Evolutionary conservation across 345 rosid genomes (phyloP).

Genomic region (Dimocarpus longan): DNA sequence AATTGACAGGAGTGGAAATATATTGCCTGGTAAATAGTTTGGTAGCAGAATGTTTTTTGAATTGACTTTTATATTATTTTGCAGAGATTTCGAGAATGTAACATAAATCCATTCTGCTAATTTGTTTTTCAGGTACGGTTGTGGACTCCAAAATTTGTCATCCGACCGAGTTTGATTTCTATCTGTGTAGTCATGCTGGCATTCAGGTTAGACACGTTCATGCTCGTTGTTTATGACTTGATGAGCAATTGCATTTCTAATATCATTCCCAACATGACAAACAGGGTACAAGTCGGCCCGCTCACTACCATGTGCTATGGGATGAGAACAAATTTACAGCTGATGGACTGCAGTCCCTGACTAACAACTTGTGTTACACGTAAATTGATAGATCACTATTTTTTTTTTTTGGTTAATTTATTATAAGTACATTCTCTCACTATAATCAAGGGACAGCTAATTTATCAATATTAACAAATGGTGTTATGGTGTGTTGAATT

Average conservation of each 20-base stretch:
- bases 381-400: constrained; percentile 31
- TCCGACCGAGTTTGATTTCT: constrained; percentile 96
- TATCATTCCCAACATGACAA: not conserved
- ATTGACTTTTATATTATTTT: not conserved
- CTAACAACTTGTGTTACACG: constrained; percentile 97
- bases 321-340: constrained; percentile 98
- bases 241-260: constrained; percentile 2
- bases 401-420: not conserved
- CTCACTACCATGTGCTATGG: constrained; percentile 98
- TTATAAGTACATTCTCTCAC: too few relatives aligned
- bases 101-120: not conserved
- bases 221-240: not conserved
- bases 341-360: constrained; percentile 87
- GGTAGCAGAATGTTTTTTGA: not conserved
- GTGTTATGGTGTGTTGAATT: too few relatives aligned
- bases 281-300: constrained; percentile 97
- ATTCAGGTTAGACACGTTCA: constrained; percentile 58
- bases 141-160: constrained; percentile 98
- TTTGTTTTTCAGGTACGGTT: constrained; percentile 66
- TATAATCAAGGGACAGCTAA: too few relatives aligned
- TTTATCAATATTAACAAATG: too few relatives aligned
- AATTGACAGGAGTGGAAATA: constrained; percentile 91
- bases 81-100: not conserved
- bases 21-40: constrained; percentile 68
- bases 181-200: constrained; percentile 98